Conservation (phyloP, 176 grass and related monocot species). For the Eleusine coracana region DNA sequence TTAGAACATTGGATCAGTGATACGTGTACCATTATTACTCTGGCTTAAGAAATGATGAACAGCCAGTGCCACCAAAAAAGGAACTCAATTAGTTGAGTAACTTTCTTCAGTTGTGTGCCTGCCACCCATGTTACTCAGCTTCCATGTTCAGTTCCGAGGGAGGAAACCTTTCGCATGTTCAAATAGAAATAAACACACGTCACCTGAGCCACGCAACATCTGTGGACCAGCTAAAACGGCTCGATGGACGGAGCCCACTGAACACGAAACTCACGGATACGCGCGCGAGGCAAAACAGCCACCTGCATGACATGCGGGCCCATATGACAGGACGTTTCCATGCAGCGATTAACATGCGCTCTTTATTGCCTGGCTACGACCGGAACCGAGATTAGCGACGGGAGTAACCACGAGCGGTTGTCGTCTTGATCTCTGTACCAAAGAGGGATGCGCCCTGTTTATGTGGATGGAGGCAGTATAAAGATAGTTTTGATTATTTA, state of each 20-base stretch:
- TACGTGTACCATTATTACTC: neutral
- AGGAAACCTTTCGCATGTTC: neutral
- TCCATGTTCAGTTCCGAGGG: neutral
- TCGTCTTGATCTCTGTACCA: too few relatives aligned
- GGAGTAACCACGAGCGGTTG: too few relatives aligned
- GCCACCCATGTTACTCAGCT: neutral
- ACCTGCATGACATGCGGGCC: too few relatives aligned
- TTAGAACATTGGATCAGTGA: neutral
- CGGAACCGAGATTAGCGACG: too few relatives aligned
- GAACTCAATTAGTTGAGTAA: neutral
- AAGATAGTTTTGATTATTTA: too few relatives aligned
- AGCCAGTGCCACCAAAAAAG: neutral
- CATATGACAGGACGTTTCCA: too few relatives aligned
- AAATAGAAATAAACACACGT: neutral
- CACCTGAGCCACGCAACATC: neutral
- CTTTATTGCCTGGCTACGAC: too few relatives aligned
- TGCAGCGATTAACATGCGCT: too few relatives aligned
- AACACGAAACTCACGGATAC: neutral
- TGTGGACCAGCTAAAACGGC: neutral
- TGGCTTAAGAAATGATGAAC: neutral
- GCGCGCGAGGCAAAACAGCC: too few relatives aligned
- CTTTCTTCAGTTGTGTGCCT: neutral
- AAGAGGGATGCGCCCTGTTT: too few relatives aligned
- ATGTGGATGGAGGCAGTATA: too few relatives aligned
- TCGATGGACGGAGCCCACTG: neutral